These are phyloP conservation scores for Salix arbutifolia DNA, from an alignment of 345 rosid genomes.

Conservation along the genomic window DNA sequence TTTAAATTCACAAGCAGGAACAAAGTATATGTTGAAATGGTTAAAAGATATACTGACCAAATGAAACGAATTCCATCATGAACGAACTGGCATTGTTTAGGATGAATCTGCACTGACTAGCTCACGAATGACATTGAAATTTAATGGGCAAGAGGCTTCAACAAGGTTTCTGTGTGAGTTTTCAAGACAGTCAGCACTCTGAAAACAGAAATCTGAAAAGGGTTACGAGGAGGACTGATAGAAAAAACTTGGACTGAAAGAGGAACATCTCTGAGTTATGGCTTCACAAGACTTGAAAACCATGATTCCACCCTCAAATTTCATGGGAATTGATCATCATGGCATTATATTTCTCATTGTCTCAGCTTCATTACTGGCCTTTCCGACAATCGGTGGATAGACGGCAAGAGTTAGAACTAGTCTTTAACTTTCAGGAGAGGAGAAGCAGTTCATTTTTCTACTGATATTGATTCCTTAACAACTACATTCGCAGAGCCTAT, in stretches of 20 bases:
- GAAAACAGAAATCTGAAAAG: neutral
- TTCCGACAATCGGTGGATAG: constrained; percentile 2
- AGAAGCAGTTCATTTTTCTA: neutral
- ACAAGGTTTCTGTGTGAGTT: neutral
- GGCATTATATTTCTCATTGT: neutral
- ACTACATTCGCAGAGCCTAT: no score
- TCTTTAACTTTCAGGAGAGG: neutral
- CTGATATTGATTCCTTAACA: neutral
- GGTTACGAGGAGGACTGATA: neutral
- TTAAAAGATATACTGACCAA: constrained; percentile 33
- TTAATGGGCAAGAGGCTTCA: constrained; percentile 28
- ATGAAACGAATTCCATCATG: constrained; percentile 24
- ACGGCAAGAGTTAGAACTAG: neutral
- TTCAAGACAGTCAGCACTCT: neutral
- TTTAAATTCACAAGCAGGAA: neutral
- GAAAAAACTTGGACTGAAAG: neutral
- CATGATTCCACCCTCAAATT: neutral
- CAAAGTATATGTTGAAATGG: constrained; percentile 15
- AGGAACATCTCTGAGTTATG: neutral
- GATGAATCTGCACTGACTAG: constrained; percentile 5
- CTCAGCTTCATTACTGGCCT: neutral
- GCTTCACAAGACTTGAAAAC: neutral
- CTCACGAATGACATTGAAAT: constrained; percentile 18
- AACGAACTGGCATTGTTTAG: constrained; percentile 14
- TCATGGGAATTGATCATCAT: neutral